phyloP scores from a whole-genome alignment of 192 early-diverging fungal genomes.

The Backusella sp. region DNA sequence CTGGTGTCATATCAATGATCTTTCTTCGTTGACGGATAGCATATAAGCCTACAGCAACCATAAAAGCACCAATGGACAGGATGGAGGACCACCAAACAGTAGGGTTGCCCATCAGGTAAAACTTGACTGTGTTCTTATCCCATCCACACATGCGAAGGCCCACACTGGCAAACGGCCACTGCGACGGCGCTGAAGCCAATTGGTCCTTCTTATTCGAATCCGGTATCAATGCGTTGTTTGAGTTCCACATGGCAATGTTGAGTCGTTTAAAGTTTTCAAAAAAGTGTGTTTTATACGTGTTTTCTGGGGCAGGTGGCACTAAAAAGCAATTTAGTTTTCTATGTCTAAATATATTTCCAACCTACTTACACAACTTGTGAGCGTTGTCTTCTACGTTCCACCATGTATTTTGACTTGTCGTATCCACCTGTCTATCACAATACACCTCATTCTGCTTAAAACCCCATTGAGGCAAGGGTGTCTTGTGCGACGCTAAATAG shows the following conservation, averaged over 20 bases:
- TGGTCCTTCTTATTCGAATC: slow-evolving; percentile 90
- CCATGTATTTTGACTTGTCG: slow-evolving; percentile 63
- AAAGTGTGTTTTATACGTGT: slow-evolving; percentile 72
- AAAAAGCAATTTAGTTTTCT: background rate
- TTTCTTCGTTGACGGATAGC: slow-evolving; percentile 64
- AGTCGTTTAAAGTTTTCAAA: slow-evolving; percentile 83
- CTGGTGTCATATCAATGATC: slow-evolving; percentile 52
- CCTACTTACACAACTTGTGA: slow-evolving; percentile 54
- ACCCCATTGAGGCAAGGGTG: slow-evolving; percentile 93
- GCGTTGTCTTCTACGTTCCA: slow-evolving; percentile 95
- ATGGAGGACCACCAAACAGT: slow-evolving; percentile 86
- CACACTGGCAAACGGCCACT: slow-evolving; percentile 87
- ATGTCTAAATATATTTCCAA: background rate
- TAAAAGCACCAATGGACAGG: slow-evolving; percentile 43
- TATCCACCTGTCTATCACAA: slow-evolving; percentile 71
- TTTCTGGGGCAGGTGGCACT: slow-evolving; percentile 65
- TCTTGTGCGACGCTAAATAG: slow-evolving; percentile 69
- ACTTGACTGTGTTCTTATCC: slow-evolving; percentile 84
- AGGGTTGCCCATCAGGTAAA: slow-evolving; percentile 92
- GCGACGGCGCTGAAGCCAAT: slow-evolving; percentile 74
- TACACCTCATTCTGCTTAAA: slow-evolving; percentile 91
- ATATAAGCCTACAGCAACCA: slow-evolving; percentile 38
- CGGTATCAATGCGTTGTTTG: slow-evolving; percentile 93
- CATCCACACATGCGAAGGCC: slow-evolving; percentile 95
- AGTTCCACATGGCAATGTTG: slow-evolving; percentile 94